phyloP scores from a whole-genome alignment of 176 grass and related monocot species.

The Hordeum marinum region DNA sequence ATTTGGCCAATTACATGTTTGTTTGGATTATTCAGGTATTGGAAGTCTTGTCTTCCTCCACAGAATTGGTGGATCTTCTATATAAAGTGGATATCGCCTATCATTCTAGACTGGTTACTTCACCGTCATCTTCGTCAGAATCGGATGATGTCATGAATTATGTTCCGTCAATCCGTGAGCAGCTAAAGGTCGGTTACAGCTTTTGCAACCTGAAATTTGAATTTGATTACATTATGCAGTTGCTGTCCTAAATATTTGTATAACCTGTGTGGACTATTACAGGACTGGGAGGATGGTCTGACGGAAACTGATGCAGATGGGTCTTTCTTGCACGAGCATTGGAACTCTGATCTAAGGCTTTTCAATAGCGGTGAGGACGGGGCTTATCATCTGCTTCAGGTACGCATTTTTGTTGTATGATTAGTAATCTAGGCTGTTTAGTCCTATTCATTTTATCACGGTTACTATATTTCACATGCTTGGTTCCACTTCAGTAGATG shows the following conservation, averaged over 20 bases:
- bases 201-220: background rate
- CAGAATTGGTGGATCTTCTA: constrained; percentile 59
- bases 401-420: constrained; percentile 25
- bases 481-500: background rate
- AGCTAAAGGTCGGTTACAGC: constrained; percentile 46
- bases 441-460: background rate
- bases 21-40: constrained; percentile 45
- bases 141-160: constrained; percentile 59
- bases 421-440: background rate
- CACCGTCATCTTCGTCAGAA: constrained; percentile 28
- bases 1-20: background rate
- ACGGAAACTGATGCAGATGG: constrained; percentile 66
- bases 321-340: constrained; percentile 71
- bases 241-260: too few species aligned
- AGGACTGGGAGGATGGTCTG: constrained; percentile 91
- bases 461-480: background rate
- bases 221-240: background rate
- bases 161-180: constrained; percentile 58
- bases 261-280: constrained; percentile 7
- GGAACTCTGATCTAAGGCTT: constrained; percentile 61
- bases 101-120: constrained; percentile 31
- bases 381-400: constrained; percentile 74
- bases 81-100: constrained; percentile 50
- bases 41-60: constrained; percentile 51
- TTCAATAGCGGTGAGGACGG: constrained; percentile 64